phyloP scores from a whole-genome alignment of 139 green algal genomes.

The Chlamydomonas applanata region DNA sequence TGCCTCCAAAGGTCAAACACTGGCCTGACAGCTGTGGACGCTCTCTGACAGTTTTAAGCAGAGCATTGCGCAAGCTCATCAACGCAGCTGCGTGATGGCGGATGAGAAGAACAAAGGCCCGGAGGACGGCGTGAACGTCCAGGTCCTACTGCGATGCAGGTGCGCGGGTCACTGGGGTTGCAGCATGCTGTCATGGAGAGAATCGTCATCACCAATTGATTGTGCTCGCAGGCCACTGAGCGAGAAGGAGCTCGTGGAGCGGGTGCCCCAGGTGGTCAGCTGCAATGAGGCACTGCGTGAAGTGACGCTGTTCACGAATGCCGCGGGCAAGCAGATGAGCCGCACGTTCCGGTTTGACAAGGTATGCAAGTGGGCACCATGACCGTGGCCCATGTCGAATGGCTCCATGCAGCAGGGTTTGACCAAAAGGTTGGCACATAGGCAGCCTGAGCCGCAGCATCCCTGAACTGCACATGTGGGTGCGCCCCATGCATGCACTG shows the following conservation, averaged over 20 bases:
- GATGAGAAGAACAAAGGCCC: not conserved
- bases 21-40: not conserved
- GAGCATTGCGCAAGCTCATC: no score
- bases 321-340: constrained; percentile 74
- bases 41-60: no score
- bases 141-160: constrained; percentile 96
- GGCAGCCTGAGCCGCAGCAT: no score
- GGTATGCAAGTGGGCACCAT: constrained; percentile 37
- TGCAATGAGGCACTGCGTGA: constrained; percentile 80
- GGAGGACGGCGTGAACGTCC: constrained; percentile 85
- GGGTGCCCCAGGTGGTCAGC: constrained; percentile 72
- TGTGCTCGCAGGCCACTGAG: constrained; percentile 78
- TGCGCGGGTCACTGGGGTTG: constrained; percentile 29
- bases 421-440: no score
- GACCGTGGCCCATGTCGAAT: no score
- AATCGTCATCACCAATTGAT: no score
- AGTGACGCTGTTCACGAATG: constrained; percentile 76
- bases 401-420: no score
- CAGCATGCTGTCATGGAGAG: no score
- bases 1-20: not conserved
- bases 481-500: not conserved
- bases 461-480: no score
- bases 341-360: constrained; percentile 94
- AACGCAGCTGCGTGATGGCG: not conserved
- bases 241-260: constrained; percentile 67